These are phyloP conservation scores for Trichophyton mentagrophytes DNA, from an alignment of 2,329 filamentous ascomycete species.

Conservation along the genomic window DNA sequence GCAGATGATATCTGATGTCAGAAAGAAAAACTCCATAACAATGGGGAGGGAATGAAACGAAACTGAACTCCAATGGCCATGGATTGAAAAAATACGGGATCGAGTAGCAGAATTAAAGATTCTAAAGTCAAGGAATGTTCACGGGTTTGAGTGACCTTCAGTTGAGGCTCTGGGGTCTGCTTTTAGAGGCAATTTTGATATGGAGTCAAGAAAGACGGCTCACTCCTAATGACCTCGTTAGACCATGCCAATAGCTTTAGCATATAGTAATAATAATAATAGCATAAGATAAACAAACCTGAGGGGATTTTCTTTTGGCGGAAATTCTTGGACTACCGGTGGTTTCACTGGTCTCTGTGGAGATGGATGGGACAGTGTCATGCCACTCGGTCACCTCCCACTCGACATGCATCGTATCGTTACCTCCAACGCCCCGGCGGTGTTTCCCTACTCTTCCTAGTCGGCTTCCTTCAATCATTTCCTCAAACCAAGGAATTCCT, in stretches of 20 bases:
- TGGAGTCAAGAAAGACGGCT: neutral
- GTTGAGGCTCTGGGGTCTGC: neutral
- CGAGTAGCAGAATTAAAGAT: neutral
- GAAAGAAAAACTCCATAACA: neutral
- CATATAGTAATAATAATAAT: neutral
- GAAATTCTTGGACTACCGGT: slow-evolving; percentile 7
- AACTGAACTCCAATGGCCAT: neutral
- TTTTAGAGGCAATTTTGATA: neutral
- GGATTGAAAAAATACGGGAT: neutral
- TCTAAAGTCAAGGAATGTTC: neutral
- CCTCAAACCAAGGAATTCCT: slow-evolving; percentile 78
- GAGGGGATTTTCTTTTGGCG: slow-evolving; percentile 13
- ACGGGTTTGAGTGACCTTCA: neutral
- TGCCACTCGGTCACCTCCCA: slow-evolving; percentile 76
- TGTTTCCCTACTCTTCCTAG: slow-evolving; percentile 54
- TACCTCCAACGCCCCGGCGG: slow-evolving; percentile 45
- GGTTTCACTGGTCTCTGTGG: neutral
- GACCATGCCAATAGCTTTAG: neutral
- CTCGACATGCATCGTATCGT: slow-evolving; percentile 55
- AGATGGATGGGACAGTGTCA: slow-evolving; percentile 25
- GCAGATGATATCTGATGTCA: neutral
- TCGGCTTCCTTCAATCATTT: slow-evolving; percentile 61
- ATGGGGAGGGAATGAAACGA: neutral
- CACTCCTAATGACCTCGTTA: neutral
- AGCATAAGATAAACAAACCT: slow-evolving; percentile 8